Evolutionary conservation across 2,329 filamentous ascomycete species (phyloP).

Genomic region (Trichoderma guizhouense): DNA sequence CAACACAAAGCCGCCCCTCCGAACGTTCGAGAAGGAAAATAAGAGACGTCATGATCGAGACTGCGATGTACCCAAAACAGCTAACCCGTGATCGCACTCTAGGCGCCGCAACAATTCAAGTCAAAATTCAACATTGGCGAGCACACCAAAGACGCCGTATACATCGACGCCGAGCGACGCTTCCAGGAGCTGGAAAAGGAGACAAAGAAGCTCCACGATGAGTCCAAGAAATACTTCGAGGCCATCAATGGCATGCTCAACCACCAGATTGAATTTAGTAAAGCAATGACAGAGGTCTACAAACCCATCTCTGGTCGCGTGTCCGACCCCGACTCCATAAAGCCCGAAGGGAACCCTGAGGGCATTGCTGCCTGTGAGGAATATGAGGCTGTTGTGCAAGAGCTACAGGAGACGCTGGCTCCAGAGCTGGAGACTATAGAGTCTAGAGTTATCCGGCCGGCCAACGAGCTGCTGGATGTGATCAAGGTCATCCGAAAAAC

Average conservation of each 20-base stretch:
- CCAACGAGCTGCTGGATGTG: slow-evolving; percentile 88
- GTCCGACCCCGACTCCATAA: slow-evolving; percentile 83
- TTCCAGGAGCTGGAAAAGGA: slow-evolving; percentile 93
- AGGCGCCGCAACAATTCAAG: slow-evolving; percentile 90
- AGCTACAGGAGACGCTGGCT: slow-evolving; percentile 80
- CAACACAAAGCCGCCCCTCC: slow-evolving; percentile 20
- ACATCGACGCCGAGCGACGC: slow-evolving; percentile 88
- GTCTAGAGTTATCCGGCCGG: slow-evolving; percentile 81
- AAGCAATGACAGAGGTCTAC: slow-evolving; percentile 94
- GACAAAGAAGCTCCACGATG: slow-evolving; percentile 95
- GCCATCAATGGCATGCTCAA: slow-evolving; percentile 97
- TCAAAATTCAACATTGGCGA: slow-evolving; percentile 93
- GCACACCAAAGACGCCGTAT: slow-evolving; percentile 90
- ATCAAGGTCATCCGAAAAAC: slow-evolving; percentile 94
- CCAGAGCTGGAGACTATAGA: slow-evolving; percentile 99
- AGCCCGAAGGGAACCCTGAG: slow-evolving; percentile 82
- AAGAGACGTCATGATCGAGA: not conserved
- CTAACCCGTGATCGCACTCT: not conserved
- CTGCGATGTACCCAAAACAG: not conserved
- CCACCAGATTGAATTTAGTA: slow-evolving; percentile 97
- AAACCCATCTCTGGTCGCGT: slow-evolving; percentile 95
- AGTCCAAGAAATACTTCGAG: slow-evolving; percentile 95
- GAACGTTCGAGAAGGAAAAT: not conserved
- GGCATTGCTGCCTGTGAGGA: slow-evolving; percentile 95
- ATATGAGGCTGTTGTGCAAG: slow-evolving; percentile 86